phyloP scores from a whole-genome alignment of 306 rosid species.

The Corylus avellana region DNA sequence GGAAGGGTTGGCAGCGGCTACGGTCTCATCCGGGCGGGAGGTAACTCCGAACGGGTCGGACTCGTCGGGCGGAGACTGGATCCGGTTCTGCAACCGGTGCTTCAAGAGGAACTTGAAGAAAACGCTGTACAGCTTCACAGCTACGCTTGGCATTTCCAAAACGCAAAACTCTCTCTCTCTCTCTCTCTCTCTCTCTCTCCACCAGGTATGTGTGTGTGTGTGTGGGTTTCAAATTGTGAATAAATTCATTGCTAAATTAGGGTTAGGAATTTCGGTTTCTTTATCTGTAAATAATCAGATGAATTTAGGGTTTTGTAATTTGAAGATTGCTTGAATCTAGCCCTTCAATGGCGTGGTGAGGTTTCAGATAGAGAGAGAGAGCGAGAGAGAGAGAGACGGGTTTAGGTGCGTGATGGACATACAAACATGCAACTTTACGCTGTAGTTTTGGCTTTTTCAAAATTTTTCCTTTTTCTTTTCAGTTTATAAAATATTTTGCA shows the following conservation, averaged over 20 bases:
- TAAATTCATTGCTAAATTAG: slow-evolving; percentile 24
- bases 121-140: slow-evolving; percentile 93
- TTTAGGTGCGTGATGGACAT: slow-evolving; percentile 17
- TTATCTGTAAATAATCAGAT: slow-evolving; percentile 7
- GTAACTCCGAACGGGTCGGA: slow-evolving; percentile 71
- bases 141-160: slow-evolving; percentile 80
- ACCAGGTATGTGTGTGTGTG: background rate
- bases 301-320: slow-evolving; percentile 25
- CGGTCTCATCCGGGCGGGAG: slow-evolving; percentile 80
- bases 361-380: slow-evolving; percentile 14
- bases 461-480: background rate
- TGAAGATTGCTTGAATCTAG: slow-evolving; percentile 29
- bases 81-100: slow-evolving; percentile 86
- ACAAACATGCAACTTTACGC: slow-evolving; percentile 26
- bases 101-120: slow-evolving; percentile 95
- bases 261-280: background rate
- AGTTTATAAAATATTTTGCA: background rate
- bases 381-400: slow-evolving; percentile 11
- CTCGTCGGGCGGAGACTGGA: slow-evolving; percentile 62
- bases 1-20: slow-evolving; percentile 66
- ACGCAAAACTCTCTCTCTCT: background rate
- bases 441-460: slow-evolving; percentile 1
- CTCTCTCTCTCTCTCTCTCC: background rate
- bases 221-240: slow-evolving; percentile 12
- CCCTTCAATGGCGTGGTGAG: slow-evolving; percentile 41